Evolutionary conservation across 2,329 filamentous ascomycete species (phyloP).

Genomic region (Metarhizium album): DNA sequence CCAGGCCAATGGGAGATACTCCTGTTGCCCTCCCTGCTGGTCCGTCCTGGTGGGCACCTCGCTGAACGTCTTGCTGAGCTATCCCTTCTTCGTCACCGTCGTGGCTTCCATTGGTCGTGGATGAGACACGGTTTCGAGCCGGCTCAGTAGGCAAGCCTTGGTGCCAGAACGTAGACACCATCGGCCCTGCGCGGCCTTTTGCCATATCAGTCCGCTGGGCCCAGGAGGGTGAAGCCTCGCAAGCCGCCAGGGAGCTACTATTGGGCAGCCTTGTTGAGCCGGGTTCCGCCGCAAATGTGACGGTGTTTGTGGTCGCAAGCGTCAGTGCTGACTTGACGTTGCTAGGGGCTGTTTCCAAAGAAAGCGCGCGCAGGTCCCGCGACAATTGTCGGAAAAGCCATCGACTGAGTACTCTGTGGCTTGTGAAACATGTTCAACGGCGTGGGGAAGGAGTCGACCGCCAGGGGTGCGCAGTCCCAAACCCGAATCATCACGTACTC

Average conservation of each 20-base stretch:
- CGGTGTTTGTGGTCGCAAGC: neutral
- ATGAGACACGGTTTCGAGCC: neutral
- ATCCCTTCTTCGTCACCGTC: neutral
- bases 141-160: neutral
- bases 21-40: neutral
- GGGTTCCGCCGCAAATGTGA: neutral
- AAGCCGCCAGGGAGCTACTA: neutral
- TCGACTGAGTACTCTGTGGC: neutral
- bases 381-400: neutral
- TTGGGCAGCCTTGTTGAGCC: neutral
- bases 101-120: neutral
- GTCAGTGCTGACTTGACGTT: no score
- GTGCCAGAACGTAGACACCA: neutral
- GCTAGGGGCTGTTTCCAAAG: neutral
- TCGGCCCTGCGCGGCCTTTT: neutral
- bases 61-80: neutral
- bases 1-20: slow-evolving; percentile 6
- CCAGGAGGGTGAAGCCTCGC: neutral
- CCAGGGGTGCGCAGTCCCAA: neutral
- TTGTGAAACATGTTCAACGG: slow-evolving; percentile 5
- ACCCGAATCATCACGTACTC: neutral
- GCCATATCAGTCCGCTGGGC: no score
- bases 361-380: neutral
- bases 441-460: neutral
- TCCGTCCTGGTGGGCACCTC: neutral